Conservation (phyloP, 1,284 basidiomycete species). For the Sanghuangporus baumii region DNA sequence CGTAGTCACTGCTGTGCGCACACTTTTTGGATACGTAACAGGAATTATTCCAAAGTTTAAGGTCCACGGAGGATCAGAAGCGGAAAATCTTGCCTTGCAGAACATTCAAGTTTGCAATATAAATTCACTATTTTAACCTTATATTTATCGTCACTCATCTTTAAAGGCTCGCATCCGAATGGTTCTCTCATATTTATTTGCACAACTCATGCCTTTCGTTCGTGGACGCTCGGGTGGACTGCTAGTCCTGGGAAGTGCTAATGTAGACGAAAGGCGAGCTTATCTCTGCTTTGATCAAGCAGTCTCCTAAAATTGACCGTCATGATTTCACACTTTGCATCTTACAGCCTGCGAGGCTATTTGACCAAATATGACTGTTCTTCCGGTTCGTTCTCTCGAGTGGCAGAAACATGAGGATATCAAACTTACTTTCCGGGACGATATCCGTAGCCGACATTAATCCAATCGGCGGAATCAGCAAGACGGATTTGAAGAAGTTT, state of each 20-base stretch:
- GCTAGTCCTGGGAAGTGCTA: conserved; percentile 93
- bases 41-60: conserved; percentile 80
- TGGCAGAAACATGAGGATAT: background rate
- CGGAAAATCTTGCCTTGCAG: conserved; percentile 95
- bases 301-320: conserved; percentile 1
- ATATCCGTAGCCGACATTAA: conserved; percentile 81
- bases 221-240: conserved; percentile 81
- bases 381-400: conserved; percentile 47
- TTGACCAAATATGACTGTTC: conserved; percentile 97
- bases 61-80: conserved; percentile 80
- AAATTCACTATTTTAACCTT: background rate
- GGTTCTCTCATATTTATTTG: conserved; percentile 97
- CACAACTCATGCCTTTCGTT: conserved; percentile 93
- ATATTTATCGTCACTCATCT: background rate
- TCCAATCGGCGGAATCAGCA: conserved; percentile 97
- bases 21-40: conserved; percentile 83
- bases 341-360: conserved; percentile 82
- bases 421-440: background rate
- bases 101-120: conserved; percentile 77
- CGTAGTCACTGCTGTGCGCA: conserved; percentile 78
- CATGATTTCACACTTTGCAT: background rate
- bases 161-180: conserved; percentile 83
- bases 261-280: conserved; percentile 89
- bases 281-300: background rate
- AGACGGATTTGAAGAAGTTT: conserved; percentile 95